Evolutionary conservation across 306 rosid genomes (phyloP).

Genomic region (Purshia tridentata): DNA sequence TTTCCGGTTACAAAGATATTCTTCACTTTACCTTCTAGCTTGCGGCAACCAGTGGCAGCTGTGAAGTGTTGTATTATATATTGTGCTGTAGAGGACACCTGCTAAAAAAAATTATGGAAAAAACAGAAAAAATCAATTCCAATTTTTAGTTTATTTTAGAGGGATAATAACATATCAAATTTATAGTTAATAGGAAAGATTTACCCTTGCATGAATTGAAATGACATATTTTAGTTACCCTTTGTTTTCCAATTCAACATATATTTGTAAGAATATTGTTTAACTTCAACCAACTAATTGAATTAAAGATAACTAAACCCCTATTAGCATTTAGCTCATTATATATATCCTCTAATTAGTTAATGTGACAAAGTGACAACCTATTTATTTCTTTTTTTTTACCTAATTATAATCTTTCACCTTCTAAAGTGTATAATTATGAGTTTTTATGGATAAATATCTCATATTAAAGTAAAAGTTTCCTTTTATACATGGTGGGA

Average conservation of each 20-base stretch:
- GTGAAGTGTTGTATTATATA: slow-evolving; percentile 82
- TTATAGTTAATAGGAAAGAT: background rate
- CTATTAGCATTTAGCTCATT: too few relatives aligned
- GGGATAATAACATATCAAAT: background rate
- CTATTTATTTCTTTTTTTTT: background rate
- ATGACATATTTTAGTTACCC: background rate
- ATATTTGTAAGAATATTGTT: too few relatives aligned
- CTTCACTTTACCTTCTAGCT: slow-evolving; percentile 72
- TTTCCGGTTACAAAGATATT: slow-evolving; percentile 77
- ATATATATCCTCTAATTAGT: background rate
- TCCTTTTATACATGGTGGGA: slow-evolving; percentile 21
- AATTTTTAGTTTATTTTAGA: background rate
- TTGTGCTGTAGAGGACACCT: slow-evolving; percentile 83
- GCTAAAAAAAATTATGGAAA: background rate
- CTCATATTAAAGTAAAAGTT: slow-evolving; percentile 9
- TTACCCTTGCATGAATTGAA: background rate
- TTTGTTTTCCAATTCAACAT: too few relatives aligned
- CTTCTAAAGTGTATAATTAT: background rate
- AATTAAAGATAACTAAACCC: too few relatives aligned
- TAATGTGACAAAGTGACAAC: background rate
- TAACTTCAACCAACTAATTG: too few relatives aligned
- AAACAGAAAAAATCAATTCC: background rate
- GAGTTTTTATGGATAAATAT: background rate
- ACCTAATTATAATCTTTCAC: too few relatives aligned
- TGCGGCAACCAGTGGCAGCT: slow-evolving; percentile 93